Evolutionary conservation across 202 grass and related monocot species (phyloP), one percentile per base, ranked within the genome.

Genomic region (Dendrocalamus latiflorus): DNA sequence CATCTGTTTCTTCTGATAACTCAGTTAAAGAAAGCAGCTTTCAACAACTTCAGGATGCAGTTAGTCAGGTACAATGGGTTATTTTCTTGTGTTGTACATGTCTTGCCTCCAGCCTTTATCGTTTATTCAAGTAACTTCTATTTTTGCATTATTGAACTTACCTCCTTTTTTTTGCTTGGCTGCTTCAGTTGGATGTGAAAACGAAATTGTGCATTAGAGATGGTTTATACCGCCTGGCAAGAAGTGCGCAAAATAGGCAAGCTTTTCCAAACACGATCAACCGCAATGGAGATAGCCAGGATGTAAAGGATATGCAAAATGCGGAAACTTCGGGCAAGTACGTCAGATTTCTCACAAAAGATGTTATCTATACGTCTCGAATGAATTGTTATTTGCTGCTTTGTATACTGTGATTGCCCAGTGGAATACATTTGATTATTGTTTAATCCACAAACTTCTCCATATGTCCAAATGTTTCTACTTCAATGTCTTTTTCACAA

Each of bases 171-270:
- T 48, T 60, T 64, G 17, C 74, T 28, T 83, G 45, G 57, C 37
- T 85, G n/a, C 72, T 85, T 85, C 92, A 97, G 95, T 81, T 97
- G 95, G 90, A 97, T 79, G 75, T 84, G 24, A 85, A 87, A 73
- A 94, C 88, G 28, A 98, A 98, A 90, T 22, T 90, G 68, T 93
- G 78, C 92, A 93, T 98, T 79, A 91, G 95, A 91, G 95, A 98
- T 85, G 78, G 90, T 87, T 75, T 98, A 76, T 98, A 98, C 72
- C 92, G 95, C 41, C 74, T 98, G 70, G 92, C 95, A 73, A 91
- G 90, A 87, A 94, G 86, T 13, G 88, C 33, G 1, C 86, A 88
- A 71, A 85, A 85, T 70, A 91, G 92, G 74, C 89, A 89, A 87
- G 82, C 73, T 85, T 93, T 86, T 42, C 75, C 91, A 50, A 86